Evolutionary conservation across 768 basidiomycete genomes (phyloP).

Genomic region (Leccinum boreale): DNA sequence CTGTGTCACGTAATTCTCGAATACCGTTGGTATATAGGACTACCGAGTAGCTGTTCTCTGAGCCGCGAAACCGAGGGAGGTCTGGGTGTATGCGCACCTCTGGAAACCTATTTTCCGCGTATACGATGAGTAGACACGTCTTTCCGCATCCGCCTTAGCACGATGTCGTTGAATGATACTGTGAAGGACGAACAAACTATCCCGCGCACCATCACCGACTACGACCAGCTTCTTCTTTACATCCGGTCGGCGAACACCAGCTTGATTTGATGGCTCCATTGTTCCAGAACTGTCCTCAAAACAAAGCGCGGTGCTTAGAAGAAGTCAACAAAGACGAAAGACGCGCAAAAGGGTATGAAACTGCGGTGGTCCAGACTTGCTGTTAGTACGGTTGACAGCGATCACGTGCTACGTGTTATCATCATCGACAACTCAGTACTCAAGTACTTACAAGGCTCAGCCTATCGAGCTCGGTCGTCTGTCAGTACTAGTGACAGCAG

Average conservation of each 20-base stretch:
- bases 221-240: slow-evolving; percentile 86
- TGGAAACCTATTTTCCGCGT: slow-evolving; percentile 94
- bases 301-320: background rate
- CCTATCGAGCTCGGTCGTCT: background rate
- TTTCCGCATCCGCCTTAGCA: slow-evolving; percentile 78
- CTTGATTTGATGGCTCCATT: slow-evolving; percentile 29
- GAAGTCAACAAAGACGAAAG: background rate
- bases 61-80: slow-evolving; percentile 11
- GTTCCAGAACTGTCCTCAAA: background rate
- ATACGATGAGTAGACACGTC: slow-evolving; percentile 95
- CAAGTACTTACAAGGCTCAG: too few species aligned
- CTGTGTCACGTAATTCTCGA: slow-evolving; percentile 91
- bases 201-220: slow-evolving; percentile 74
- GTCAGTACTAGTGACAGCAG: background rate
- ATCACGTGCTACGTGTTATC: slow-evolving; percentile 16
- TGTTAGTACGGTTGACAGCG: background rate
- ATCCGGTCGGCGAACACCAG: slow-evolving; percentile 58
- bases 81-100: slow-evolving; percentile 56
- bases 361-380: background rate
- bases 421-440: too few species aligned
- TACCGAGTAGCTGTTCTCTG: slow-evolving; percentile 31
- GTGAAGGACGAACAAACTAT: slow-evolving; percentile 25
- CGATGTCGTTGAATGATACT: slow-evolving; percentile 24
- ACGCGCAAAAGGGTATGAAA: slow-evolving; percentile 1
- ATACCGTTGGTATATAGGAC: slow-evolving; percentile 92